These are phyloP conservation scores for Torulaspora gathmanii DNA, from an alignment of 805 yeast genomes.

Conservation along the genomic window DNA sequence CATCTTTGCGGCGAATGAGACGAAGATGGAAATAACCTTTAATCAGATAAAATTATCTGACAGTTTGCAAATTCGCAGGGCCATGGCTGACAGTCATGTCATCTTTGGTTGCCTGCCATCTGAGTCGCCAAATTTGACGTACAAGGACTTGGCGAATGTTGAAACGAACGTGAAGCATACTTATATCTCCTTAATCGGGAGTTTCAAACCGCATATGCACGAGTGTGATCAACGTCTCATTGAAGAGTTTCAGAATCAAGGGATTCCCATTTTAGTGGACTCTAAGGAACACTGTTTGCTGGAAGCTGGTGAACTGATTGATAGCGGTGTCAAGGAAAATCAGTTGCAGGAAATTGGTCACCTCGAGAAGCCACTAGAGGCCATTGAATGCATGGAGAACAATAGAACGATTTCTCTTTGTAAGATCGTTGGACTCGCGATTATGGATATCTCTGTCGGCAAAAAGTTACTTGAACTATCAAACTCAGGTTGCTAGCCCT, in stretches of 20 bases:
- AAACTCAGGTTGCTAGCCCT: background rate
- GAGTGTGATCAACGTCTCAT: slow-evolving; percentile 51
- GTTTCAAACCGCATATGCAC: slow-evolving; percentile 62
- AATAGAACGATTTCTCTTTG: slow-evolving; percentile 39
- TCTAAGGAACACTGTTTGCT: slow-evolving; percentile 50
- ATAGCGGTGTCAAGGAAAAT: slow-evolving; percentile 37
- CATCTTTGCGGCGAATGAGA: slow-evolving; percentile 34
- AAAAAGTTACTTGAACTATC: slow-evolving; percentile 24
- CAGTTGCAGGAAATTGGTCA: slow-evolving; percentile 48
- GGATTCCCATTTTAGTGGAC: slow-evolving; percentile 52
- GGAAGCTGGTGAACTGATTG: slow-evolving; percentile 65
- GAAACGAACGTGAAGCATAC: slow-evolving; percentile 23
- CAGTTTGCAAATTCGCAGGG: slow-evolving; percentile 17
- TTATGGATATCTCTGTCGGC: slow-evolving; percentile 59
- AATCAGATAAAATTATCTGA: slow-evolving; percentile 28
- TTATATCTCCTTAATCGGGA: slow-evolving; percentile 58
- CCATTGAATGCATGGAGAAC: slow-evolving; percentile 13
- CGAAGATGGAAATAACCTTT: slow-evolving; percentile 31
- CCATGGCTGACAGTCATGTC: slow-evolving; percentile 41
- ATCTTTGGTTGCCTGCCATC: slow-evolving; percentile 61
- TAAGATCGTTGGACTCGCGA: slow-evolving; percentile 58
- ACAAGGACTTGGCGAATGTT: slow-evolving; percentile 27
- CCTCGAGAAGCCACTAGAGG: slow-evolving; percentile 24
- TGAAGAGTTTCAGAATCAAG: slow-evolving; percentile 31
- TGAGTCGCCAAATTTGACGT: slow-evolving; percentile 43